Percentiles rank a stretch among this genome's conserved stretches.
phyloP scores from a whole-genome alignment of 2,329 filamentous ascomycete genomes.

The Pseudophaeomoniella oleicola region DNA sequence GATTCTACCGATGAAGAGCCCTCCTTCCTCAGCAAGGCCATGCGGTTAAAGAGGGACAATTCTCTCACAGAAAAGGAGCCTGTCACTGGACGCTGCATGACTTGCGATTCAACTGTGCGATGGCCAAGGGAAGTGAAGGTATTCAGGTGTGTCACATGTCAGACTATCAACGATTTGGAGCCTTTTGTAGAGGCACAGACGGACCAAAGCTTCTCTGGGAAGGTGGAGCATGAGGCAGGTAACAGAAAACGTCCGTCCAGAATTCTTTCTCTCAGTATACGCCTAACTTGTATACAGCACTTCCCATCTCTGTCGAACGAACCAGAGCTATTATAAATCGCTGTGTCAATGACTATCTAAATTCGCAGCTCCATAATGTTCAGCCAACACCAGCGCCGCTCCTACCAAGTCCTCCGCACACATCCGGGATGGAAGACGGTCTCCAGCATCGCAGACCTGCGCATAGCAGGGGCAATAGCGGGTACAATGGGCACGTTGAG shows the following conservation, averaged over 20 bases:
- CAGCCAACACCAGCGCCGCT: too few species aligned
- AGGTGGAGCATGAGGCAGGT: background rate
- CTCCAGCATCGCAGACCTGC: slow-evolving; percentile 12
- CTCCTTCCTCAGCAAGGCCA: slow-evolving; percentile 19
- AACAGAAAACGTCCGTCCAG: background rate
- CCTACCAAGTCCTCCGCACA: too few species aligned
- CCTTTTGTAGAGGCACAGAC: slow-evolving; percentile 14
- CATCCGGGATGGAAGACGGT: too few species aligned
- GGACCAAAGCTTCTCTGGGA: background rate
- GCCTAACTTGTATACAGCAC: slow-evolving; percentile 13
- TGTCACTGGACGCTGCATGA: slow-evolving; percentile 64
- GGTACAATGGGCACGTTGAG: background rate
- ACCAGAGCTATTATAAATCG: slow-evolving; percentile 43
- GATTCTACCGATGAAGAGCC: slow-evolving; percentile 31
- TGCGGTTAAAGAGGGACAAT: slow-evolving; percentile 16
- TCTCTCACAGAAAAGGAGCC: slow-evolving; percentile 40
- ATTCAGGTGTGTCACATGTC: slow-evolving; percentile 71
- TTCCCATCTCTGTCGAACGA: slow-evolving; percentile 43
- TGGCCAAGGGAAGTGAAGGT: slow-evolving; percentile 61
- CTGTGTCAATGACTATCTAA: slow-evolving; percentile 37
- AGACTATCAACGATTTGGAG: slow-evolving; percentile 69
- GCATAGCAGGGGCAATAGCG: background rate
- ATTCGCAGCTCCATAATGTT: slow-evolving; percentile 23
- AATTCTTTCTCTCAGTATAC: background rate
- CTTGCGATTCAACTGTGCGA: slow-evolving; percentile 64